Conservation (phyloP, 139 green algal genomes). For the Pedinophyceae sp. region DNA sequence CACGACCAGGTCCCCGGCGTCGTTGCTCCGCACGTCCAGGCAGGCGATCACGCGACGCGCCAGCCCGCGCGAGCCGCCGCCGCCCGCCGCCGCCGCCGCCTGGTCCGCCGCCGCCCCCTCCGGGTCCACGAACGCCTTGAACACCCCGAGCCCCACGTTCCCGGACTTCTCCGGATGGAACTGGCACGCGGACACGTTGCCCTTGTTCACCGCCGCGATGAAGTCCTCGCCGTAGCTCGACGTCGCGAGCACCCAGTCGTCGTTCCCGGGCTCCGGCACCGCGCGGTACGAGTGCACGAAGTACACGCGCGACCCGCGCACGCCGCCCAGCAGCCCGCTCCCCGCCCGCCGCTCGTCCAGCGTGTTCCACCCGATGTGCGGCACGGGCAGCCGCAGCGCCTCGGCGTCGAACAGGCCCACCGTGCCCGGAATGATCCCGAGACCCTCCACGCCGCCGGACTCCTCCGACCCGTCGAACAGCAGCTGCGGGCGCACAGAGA, state of each 20-base stretch:
- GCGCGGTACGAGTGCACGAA: constrained; percentile 93
- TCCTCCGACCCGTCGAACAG: constrained; percentile 95
- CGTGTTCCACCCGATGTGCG: constrained; percentile 97
- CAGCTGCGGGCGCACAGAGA: constrained; percentile 19
- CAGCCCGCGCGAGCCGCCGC: constrained; percentile 35
- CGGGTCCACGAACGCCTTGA: constrained; percentile 59
- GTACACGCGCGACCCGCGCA: constrained; percentile 72
- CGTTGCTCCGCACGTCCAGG: constrained; percentile 90
- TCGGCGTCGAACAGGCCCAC: constrained; percentile 54
- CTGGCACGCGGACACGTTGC: constrained; percentile 65
- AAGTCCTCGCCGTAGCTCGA: constrained; percentile 79
- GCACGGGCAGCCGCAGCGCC: constrained; percentile 48
- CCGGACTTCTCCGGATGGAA: constrained; percentile 98
- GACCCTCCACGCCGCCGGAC: constrained; percentile 74
- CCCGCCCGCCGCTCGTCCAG: constrained; percentile 26
- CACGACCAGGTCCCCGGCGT: constrained; percentile 86
- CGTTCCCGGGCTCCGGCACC: constrained; percentile 27
- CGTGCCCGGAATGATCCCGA: constrained; percentile 75
- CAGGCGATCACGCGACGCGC: constrained; percentile 93
- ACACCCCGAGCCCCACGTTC: constrained; percentile 42
- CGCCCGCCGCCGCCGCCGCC: neutral
- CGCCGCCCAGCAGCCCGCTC: constrained; percentile 32
- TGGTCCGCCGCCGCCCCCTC: constrained; percentile 7
- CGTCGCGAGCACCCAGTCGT: constrained; percentile 85
- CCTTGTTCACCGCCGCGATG: constrained; percentile 61